phyloP scores from a whole-genome alignment of 2,329 filamentous ascomycete genomes.

The Rhytidhysteron rufulum region DNA sequence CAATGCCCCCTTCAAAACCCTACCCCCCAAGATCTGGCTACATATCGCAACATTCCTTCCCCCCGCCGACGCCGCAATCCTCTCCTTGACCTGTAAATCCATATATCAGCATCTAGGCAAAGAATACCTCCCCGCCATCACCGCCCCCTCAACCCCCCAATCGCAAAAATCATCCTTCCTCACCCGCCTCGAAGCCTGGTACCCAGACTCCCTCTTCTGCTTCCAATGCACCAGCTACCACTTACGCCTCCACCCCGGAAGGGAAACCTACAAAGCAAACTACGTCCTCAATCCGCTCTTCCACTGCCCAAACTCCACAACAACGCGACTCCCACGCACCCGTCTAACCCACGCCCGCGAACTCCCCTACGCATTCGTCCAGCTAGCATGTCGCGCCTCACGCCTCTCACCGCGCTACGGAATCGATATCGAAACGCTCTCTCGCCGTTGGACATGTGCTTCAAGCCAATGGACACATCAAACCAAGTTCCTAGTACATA shows the following conservation, averaged over 20 bases:
- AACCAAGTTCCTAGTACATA: conserved; percentile 52
- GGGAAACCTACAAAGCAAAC: conserved; percentile 52
- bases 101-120: conserved; percentile 42
- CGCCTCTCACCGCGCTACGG: conserved; percentile 48
- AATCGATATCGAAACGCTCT: conserved; percentile 44
- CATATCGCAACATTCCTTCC: conserved; percentile 40
- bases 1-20: conserved; percentile 31
- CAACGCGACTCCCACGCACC: conserved; percentile 49
- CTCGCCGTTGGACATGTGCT: conserved; percentile 52
- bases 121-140: neutral
- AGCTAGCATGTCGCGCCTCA: conserved; percentile 51
- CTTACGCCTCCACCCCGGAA: conserved; percentile 48
- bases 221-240: conserved; percentile 57
- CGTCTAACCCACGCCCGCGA: conserved; percentile 53
- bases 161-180: conserved; percentile 52
- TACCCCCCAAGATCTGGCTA: conserved; percentile 46
- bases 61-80: conserved; percentile 45
- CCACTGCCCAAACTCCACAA: conserved; percentile 51
- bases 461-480: conserved; percentile 52
- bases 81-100: conserved; percentile 48
- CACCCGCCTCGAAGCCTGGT: conserved; percentile 45
- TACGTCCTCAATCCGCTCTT: conserved; percentile 55
- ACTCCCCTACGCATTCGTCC: conserved; percentile 57
- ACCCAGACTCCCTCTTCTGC: conserved; percentile 57
- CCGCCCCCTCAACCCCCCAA: conserved; percentile 39